Base-by-base conservation (phyloP, 352 stramenopile species). In the Phytopythium litorale region DNA sequence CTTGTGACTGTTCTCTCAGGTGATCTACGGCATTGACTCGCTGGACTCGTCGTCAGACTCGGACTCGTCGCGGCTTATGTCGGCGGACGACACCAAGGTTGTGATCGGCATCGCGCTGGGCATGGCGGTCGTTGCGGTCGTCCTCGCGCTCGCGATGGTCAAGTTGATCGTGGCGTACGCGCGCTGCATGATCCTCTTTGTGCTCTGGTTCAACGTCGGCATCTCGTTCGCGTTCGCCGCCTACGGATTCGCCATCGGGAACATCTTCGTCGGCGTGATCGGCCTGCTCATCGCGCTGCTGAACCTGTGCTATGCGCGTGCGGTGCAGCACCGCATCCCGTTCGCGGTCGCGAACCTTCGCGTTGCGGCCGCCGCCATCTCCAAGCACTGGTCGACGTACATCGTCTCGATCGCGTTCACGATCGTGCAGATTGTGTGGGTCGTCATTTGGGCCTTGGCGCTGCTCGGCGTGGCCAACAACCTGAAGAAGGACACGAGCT, bases 291-390 rank as follows among this genome's bases (percentile, higher is more conserved):
- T 94, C 58, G 84, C 72, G 2, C 57, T 94, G 52, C 60, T 96
- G 43, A 85, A 78, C 56, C 61, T 94, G 53, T 96, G 87, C 76
- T 98, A 98, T 77, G 81, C 89, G 8, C 88, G 77, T 33, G 73
- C 80, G 1, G 86, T 96, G 45, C 67, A 86, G 84, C 62, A 97
- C 75, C 87, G 91, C 42, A 98, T 99, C 65, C 91, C 94, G 28
- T 98, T 98, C 70, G 95, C 95, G 5, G 84, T 92, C 15, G 89
- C 93, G 21, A 98, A 98, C 68, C 71, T 99, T 38, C 76, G 80
- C 23, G 89, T 95, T 12, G 94, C 89, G 1, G 79, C 94, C 30
- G 83, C 80, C 15, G 94, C 93, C 6, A 93, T 98, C 58, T 84
- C 88, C 43, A 92, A 89, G 61, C 94, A 98, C 71, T 80, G 68